Evolutionary conservation across 257 asterid genomes (phyloP), one percentile per base, ranked within the genome.

Genomic region (Misopates orontium): DNA sequence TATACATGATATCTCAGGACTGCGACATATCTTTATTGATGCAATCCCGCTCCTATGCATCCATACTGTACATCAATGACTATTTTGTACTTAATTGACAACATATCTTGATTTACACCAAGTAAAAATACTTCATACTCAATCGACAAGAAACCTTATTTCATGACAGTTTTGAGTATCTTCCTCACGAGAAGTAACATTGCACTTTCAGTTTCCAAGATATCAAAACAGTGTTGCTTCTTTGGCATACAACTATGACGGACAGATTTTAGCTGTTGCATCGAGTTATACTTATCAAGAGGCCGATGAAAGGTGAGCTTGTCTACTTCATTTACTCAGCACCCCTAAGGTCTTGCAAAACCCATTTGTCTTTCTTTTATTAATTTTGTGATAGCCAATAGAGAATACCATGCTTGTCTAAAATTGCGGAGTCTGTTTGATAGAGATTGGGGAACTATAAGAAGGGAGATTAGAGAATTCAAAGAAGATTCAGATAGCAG

Each of bases 201-300:
- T 51, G 73, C 50, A 39, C 18, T 77, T 78, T 73, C 83, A 89
- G 97, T 65, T 87, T 72, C 92, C 90, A 41, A 76, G 74, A 69
- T 80, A 69, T 68, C 83, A 91, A 23, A 85, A 78, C 39, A 78
- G 90, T 23, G 72, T 85, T 45, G 88, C 89, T 55, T 87, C 96
- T 1, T 59, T 93, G 80, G 88, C 96, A 47, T 93, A 87, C 71
- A 93, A 86, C 80, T 81, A 77, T 39, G 75, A 73, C 20, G 99
- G 96, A 42, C 71, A 73, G 61, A 73, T 93, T 40, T 75, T 93
- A 76, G 97, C 95, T 5, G 82, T 90, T 45, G 95, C 97, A 71
- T 85, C 95, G 57, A 80, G 95, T 77, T 67, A 72, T 68, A 77
- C 95, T 21, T 84, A 82, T 81, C 95, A 90, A 77, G 96, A 93